Evolutionary conservation across 805 yeast genomes (phyloP), one percentile per base, ranked within the genome.

Genomic region (Nakazawaea holstii): DNA sequence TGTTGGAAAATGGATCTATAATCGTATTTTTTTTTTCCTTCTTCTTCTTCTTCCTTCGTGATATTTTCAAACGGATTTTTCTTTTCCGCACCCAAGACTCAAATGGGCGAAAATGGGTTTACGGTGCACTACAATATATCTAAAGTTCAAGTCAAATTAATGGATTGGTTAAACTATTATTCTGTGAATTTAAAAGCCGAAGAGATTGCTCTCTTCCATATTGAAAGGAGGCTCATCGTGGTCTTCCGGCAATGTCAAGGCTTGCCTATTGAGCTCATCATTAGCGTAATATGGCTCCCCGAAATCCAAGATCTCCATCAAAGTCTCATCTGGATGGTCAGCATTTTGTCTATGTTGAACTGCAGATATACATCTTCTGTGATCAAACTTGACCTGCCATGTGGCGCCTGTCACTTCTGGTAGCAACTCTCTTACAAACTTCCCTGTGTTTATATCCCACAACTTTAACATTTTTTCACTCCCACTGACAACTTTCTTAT

Each of bases 381-480:
- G 79, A 59, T 89, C 95, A 58, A 90, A 88, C 57, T 85, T 78
- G 2, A 92, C 97, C 55, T 94, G 96, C 99, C 99, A 94, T 32
- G 92, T 89, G 35, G 87, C 84, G 8, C 94, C 95, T 13, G 87
- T 74, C 26, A 84, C 82, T 60, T 85, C 91, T 3, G 77, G 71
- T 41, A 91, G 68, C 46, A 94, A 65, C 54, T 89, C 90, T 47
- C 88, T 72, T 2, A 91, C 79, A 51, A 84, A 76, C 57, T 74
- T 73, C 0, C 98, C 98, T 2, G 84, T 80, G 51, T 79, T 74
- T 35, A 89, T 76, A 59, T 91, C 87, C 89, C 97, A 94, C 41
- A 94, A 71, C 66, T 88, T 90, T 56, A 91, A 75, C 74, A 89
- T 86, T 42, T 85, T 78, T 57, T 86, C 95, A 49, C 95, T 84